Percentiles rank a stretch among this genome's conserved stretches.
phyloP scores from a whole-genome alignment of 176 grass and related monocot species.

The Oryza australiensis region DNA sequence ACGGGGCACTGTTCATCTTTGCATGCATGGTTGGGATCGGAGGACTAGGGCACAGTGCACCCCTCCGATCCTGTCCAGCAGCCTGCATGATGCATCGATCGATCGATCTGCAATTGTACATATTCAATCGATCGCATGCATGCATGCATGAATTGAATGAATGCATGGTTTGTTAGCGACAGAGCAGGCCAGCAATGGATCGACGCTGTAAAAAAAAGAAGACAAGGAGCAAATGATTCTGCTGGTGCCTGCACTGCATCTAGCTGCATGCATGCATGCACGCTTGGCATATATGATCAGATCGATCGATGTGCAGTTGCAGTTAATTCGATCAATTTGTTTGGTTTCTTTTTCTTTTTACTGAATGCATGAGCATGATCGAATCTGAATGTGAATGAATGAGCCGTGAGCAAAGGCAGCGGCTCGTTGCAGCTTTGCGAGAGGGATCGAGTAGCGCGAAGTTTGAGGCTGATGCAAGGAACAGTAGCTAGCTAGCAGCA shows the following conservation, averaged over 20 bases:
- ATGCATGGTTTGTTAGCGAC: background rate
- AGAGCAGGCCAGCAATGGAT: background rate
- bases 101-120: background rate
- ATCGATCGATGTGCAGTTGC: background rate
- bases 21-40: conserved; percentile 44
- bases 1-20: conserved; percentile 35
- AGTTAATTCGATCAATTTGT: background rate
- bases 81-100: background rate
- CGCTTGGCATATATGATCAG: background rate
- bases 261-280: conserved; percentile 24
- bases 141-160: background rate
- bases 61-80: background rate
- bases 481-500: conserved; percentile 21
- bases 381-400: background rate
- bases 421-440: background rate
- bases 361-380: background rate
- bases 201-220: background rate
- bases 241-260: background rate
- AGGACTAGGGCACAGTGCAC: conserved; percentile 43
- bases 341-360: conserved; percentile 15
- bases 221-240: conserved; percentile 37
- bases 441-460: background rate
- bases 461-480: conserved; percentile 63
- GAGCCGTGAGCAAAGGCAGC: conserved; percentile 9
- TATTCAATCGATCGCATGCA: background rate